Base-by-base conservation (phyloP, 2,329 filamentous ascomycete species). In the Nothophoma quercina region DNA sequence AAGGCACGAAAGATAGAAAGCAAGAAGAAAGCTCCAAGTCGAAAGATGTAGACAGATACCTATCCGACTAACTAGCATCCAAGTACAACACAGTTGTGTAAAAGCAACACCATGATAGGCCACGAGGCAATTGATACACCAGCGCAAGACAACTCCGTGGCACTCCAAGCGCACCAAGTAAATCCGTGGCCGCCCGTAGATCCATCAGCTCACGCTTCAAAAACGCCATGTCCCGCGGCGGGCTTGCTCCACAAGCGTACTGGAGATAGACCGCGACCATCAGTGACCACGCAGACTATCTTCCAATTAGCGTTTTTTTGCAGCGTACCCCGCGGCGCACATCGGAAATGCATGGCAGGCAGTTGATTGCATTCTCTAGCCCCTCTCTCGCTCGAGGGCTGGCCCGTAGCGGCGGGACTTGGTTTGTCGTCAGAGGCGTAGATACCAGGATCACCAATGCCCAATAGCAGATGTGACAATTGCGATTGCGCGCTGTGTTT, bases 331-430 rank as follows among this genome's bases (percentile, higher is more conserved):
- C 60, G 60, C 60, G 59, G 60, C 55, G 46, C 8, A n/a, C 18
- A 16, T 41, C 60, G 60, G 60, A 63, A 62, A 63, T 57, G 59
- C 53, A 55, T 15, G 1, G 23, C n/a, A 35, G 19, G 26, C 12
- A n/a, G 2, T 7, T 32, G 34, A 32, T 39, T 12, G 13, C 25
- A 32, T 26, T 40, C 26, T 25, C 44, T 34, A 39, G 44, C 44
- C 44, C 13, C 28, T 45, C 28, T n/a, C n/a, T n/a, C n/a, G n/a
- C n/a, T n/a, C n/a, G n/a, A n/a, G n/a, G n/a, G n/a, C n/a, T n/a
- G n/a, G n/a, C n/a, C n/a, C 39, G 39, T 22, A 13, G 9, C 3
- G 21, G 46, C 36, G 12, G 44, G 16, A 12, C 34, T 5, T 5
- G 33, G 18, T 26, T 29, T 49, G 38, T 52, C 43, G 57, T 55